Percentiles rank a stretch among this genome's conserved stretches.
These are phyloP conservation scores for Podospora pseudocomata DNA, from an alignment of 495 filamentous ascomycete species.

Conservation along the genomic window DNA sequence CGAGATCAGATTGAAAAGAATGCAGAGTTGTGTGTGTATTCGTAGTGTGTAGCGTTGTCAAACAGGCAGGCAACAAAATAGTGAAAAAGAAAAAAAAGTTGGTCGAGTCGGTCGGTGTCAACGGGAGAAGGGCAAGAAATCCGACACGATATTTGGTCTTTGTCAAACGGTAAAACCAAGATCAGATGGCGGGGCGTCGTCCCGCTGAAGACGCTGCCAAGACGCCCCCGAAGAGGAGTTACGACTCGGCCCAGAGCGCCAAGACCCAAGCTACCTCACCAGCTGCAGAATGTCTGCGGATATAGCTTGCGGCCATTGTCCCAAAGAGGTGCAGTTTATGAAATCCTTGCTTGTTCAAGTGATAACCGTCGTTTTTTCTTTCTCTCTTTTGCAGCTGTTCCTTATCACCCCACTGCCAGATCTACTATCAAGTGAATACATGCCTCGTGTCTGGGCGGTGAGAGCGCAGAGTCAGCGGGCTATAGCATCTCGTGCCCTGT, in stretches of 20 bases:
- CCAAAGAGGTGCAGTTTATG: background rate
- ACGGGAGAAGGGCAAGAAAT: background rate
- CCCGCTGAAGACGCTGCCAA: background rate
- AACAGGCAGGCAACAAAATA: background rate
- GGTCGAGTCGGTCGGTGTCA: background rate
- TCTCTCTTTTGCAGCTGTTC: background rate
- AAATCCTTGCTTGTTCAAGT: background rate
- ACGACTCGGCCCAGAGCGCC: background rate
- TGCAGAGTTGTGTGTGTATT: background rate
- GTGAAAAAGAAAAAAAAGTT: background rate
- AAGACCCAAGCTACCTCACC: background rate
- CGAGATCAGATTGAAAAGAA: background rate
- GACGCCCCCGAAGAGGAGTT: background rate
- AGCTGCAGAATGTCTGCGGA: background rate
- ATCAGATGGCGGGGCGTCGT: background rate
- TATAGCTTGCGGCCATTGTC: background rate
- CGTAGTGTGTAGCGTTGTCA: background rate
- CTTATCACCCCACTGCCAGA: background rate
- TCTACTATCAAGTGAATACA: too few species aligned
- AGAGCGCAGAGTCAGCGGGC: background rate
- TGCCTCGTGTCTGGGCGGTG: background rate
- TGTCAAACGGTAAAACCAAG: background rate
- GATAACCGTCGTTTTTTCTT: background rate
- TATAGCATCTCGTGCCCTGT: background rate
- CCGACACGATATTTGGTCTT: background rate